phyloP scores from a whole-genome alignment of 352 stramenopile genomes.

The Globisporangium paroecandrum region DNA sequence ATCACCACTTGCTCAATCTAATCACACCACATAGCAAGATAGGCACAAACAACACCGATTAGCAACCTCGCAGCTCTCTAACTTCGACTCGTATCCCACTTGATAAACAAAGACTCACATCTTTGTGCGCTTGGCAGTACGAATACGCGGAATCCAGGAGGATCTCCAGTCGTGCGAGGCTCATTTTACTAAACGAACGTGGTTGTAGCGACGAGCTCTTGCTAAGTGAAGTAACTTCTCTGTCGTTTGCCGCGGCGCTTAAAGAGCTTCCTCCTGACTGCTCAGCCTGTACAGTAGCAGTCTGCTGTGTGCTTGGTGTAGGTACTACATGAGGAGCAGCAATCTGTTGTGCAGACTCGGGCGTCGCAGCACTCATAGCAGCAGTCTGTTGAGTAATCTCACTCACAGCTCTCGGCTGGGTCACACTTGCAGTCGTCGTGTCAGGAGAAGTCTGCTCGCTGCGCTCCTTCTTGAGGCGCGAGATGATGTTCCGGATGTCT shows the following conservation, averaged over 20 bases:
- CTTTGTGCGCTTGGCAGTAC: slow-evolving; percentile 1
- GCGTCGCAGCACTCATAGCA: background rate
- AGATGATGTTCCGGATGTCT: slow-evolving; percentile 12
- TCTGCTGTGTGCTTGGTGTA: background rate
- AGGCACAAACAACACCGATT: background rate
- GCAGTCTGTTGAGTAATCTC: background rate
- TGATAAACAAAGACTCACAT: background rate
- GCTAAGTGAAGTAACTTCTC: background rate
- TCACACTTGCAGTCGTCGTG: background rate
- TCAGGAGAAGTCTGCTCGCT: background rate
- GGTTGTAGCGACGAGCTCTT: background rate
- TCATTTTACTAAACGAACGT: background rate
- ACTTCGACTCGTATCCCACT: background rate
- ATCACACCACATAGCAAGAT: background rate
- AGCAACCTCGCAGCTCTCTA: background rate
- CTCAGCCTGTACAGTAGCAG: background rate
- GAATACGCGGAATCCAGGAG: slow-evolving; percentile 6
- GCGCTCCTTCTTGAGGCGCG: slow-evolving; percentile 9
- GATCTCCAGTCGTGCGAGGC: slow-evolving; percentile 6
- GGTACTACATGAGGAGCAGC: background rate
- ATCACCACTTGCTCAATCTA: slow-evolving; percentile 5
- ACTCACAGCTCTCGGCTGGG: background rate
- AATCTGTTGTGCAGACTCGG: background rate
- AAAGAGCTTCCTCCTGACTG: background rate
- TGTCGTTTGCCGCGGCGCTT: background rate